Percentiles rank a stretch among this genome's conserved stretches.
Evolutionary conservation across 2,329 filamentous ascomycete genomes (phyloP).

Genomic region (Ilyonectria sp.): DNA sequence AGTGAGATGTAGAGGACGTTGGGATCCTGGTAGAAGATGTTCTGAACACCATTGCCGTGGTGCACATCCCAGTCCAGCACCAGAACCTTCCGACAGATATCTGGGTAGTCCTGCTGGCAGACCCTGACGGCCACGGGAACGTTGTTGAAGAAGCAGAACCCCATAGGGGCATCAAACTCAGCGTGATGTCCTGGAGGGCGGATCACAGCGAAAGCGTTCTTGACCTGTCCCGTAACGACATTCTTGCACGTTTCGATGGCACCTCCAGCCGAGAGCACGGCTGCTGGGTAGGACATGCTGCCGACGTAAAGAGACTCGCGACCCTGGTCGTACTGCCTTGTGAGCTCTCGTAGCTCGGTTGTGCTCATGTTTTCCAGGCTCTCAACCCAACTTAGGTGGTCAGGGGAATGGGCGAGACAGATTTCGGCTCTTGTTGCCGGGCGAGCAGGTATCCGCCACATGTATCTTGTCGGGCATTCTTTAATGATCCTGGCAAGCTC

Average conservation of each 20-base stretch:
- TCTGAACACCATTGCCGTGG: slow-evolving; percentile 93
- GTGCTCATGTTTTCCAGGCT: slow-evolving; percentile 67
- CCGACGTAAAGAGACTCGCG: slow-evolving; percentile 89
- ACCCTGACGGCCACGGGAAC: slow-evolving; percentile 93
- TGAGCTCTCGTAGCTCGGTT: slow-evolving; percentile 78
- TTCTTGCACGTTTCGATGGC: slow-evolving; percentile 96
- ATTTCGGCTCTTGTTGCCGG: slow-evolving; percentile 86
- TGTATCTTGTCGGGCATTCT: slow-evolving; percentile 71
- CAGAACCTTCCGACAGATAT: slow-evolving; percentile 87
- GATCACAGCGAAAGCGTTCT: slow-evolving; percentile 96
- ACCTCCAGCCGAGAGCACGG: slow-evolving; percentile 88
- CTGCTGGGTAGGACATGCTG: slow-evolving; percentile 83
- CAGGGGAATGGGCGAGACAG: slow-evolving; percentile 81
- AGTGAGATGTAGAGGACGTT: slow-evolving; percentile 97
- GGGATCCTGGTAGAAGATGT: slow-evolving; percentile 94
- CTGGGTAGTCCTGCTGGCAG: slow-evolving; percentile 85
- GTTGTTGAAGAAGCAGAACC: slow-evolving; percentile 98
- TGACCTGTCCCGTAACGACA: slow-evolving; percentile 86
- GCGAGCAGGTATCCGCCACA: slow-evolving; percentile 85
- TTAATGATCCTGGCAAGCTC: slow-evolving; percentile 68
- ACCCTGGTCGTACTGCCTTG: slow-evolving; percentile 72
- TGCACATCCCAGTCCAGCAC: slow-evolving; percentile 94
- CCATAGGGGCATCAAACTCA: slow-evolving; percentile 87
- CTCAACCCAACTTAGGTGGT: slow-evolving; percentile 86
- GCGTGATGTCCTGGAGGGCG: slow-evolving; percentile 96